phyloP scores from a whole-genome alignment of 1,139 yeast species.

The Yamadazyma kanchanaburiensis region DNA sequence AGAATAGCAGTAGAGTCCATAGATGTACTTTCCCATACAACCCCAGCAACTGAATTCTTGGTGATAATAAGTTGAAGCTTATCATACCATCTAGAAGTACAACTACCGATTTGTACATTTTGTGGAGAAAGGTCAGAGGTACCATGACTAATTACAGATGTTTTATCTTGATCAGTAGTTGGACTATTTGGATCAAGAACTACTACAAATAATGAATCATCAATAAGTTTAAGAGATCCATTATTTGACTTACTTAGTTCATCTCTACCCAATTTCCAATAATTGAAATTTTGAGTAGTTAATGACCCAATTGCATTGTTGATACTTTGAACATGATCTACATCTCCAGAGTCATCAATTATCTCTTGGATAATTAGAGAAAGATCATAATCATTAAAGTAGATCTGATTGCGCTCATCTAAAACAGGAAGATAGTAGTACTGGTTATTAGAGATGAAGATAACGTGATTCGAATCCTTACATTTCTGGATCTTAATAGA shows the following conservation, averaged over 20 bases:
- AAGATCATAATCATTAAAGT: slow-evolving; percentile 57
- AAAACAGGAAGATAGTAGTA: slow-evolving; percentile 61
- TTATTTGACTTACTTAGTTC: slow-evolving; percentile 46
- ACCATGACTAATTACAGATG: slow-evolving; percentile 57
- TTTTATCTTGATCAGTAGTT: slow-evolving; percentile 45
- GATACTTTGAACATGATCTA: slow-evolving; percentile 39
- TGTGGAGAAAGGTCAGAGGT: slow-evolving; percentile 50
- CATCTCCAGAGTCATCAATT: slow-evolving; percentile 38
- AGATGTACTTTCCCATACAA: slow-evolving; percentile 72
- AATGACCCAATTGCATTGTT: slow-evolving; percentile 64
- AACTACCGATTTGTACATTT: slow-evolving; percentile 64
- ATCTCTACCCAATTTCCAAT: slow-evolving; percentile 60
- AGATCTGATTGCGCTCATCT: slow-evolving; percentile 31
- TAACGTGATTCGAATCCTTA: slow-evolving; percentile 44
- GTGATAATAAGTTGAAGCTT: slow-evolving; percentile 70
- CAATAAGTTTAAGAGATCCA: slow-evolving; percentile 46
- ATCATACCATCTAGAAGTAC: slow-evolving; percentile 79
- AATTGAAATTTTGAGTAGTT: slow-evolving; percentile 62
- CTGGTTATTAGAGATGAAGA: slow-evolving; percentile 56
- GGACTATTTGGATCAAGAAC: slow-evolving; percentile 63
- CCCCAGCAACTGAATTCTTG: slow-evolving; percentile 68
- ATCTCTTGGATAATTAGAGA: slow-evolving; percentile 48
- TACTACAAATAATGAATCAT: slow-evolving; percentile 63
- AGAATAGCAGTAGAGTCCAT: slow-evolving; percentile 77
- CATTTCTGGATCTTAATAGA: slow-evolving; percentile 29